Evolutionary conservation across 192 early-diverging fungal genomes (phyloP), one percentile per base, ranked within the genome.

Genomic region (Powellomyces hirtus): DNA sequence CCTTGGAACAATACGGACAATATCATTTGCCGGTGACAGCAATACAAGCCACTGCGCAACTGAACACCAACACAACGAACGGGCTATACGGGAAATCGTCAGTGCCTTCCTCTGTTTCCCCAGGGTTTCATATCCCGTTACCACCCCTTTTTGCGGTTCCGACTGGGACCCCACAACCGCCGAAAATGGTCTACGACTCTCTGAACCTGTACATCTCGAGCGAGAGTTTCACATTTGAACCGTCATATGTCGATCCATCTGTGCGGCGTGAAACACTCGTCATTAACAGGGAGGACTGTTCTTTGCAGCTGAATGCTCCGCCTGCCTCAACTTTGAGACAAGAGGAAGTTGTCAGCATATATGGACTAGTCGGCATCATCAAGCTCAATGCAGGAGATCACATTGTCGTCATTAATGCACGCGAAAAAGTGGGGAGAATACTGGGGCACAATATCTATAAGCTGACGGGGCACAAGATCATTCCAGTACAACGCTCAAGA

Each of bases 321-420:
- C 81, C 81, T 0, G 34, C 74, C 10, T 59, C 75, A 4, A 79
- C 79, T 20, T 51, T 79, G 27, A 45, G 68, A 10, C 85, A 89
- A 6, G 81, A 85, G 30, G 79, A 86, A 45, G 72, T 77, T 18
- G 42, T 84, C 31, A 80, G 49, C 22, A 82, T 91, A 14, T 83
- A 81, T 65, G 92, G 92, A 63, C 75, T 92, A 55, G 77, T 92
- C 42, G 91, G 91, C 30, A 81, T 92, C 50, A 79, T 91, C 35
- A 70, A 74, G 26, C 77, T 93, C 5, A 79, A 89, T 55, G 81
- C 89, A 53, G 92, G 92, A 29, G 87, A 89, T 59, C 87, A 91
- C 64, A 75, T 94, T 45, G 75, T 94, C 31, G 84, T 91, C 57
- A 85, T 92, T 26, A 91, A 90, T 4, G 82, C 85, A 4, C 72